These are phyloP conservation scores for Calycina marina DNA, from an alignment of 2,329 filamentous ascomycete species.

Conservation along the genomic window DNA sequence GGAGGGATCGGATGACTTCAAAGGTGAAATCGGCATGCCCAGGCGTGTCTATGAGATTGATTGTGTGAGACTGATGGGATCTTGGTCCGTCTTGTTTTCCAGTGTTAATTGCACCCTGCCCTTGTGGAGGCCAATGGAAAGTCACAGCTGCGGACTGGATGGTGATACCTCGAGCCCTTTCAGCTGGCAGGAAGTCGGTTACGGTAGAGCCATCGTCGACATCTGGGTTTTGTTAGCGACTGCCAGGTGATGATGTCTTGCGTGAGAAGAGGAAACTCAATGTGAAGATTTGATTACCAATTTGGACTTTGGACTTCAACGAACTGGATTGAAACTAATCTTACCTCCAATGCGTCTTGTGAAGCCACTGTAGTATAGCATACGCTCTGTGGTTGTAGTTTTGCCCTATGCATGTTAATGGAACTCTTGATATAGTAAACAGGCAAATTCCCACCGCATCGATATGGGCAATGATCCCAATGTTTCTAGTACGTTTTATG, in stretches of 20 bases:
- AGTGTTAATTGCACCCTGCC: constrained; percentile 5
- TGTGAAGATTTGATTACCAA: too few species aligned
- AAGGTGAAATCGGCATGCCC: constrained; percentile 97
- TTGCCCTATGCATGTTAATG: constrained; percentile 55
- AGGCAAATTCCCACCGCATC: constrained; percentile 52
- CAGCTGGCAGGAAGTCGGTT: constrained; percentile 89
- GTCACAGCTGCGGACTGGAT: constrained; percentile 96
- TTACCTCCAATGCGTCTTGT: constrained; percentile 67
- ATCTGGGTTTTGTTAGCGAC: constrained; percentile 32
- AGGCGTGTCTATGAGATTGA: constrained; percentile 91
- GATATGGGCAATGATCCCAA: constrained; percentile 97
- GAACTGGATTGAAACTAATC: not conserved
- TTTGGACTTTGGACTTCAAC: too few species aligned
- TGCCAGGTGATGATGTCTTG: not conserved
- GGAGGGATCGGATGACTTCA: constrained; percentile 80
- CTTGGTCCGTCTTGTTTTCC: constrained; percentile 29
- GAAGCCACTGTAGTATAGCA: constrained; percentile 92
- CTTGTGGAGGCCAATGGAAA: constrained; percentile 70
- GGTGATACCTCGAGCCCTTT: constrained; percentile 84
- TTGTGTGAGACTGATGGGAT: constrained; percentile 46
- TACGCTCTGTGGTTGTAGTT: constrained; percentile 96
- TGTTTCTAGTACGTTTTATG: constrained; percentile 72
- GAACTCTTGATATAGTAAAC: too few species aligned
- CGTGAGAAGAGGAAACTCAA: too few species aligned
- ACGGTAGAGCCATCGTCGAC: constrained; percentile 95